Evolutionary conservation across 768 basidiomycete genomes (phyloP), one percentile per base, ranked within the genome.

Genomic region (Austroboletus eburneus): DNA sequence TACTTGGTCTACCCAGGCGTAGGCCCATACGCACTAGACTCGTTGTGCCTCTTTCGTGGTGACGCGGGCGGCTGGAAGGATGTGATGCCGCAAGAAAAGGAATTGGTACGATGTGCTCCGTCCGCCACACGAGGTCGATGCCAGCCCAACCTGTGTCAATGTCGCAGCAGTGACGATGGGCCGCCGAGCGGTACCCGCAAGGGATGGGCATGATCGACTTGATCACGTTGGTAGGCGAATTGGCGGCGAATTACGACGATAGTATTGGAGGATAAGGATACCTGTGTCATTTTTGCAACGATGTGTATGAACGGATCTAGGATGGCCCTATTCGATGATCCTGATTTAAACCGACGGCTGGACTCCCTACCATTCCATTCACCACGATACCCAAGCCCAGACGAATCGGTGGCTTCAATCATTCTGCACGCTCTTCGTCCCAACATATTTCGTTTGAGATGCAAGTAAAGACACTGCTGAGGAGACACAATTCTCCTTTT

Each of bases 1-100:
- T 66, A 81, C 44, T 77, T 79, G 33, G 75, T 81, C 54, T 72
- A 82, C 22, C 80, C 83, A 0, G 85, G 85, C 0, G 71, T 80
- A 1, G 86, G 87, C 0, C 67, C 70, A 3, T 90, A 89, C 49
- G 87, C 87, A 1, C 71, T 85, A 1, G 87, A 89, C 59, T 87
- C 83, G 5, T 85, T 86, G 55, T 74, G 84, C 33, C 85, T 89
- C 17, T 89, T 85, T 62, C 85, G 78, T 49, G 48, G 46, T 22
- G 43, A 53, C 60, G 40, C 43, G 63, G 50, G 59, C 5, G 79
- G 79, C 45, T 88, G 86, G 87, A 78, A 79, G 56, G 45, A 54
- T 0, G 84, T 87, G 13, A 66, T 72, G 56, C 85, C 87, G 0
- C 59, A 51, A 23, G 86, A 90, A 58, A 89, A 89, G 64, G 82